Percentiles rank a stretch among this genome's conserved stretches.
Conservation (phyloP, 257 asterid genomes). For the Fraxinus pennsylvanica region DNA sequence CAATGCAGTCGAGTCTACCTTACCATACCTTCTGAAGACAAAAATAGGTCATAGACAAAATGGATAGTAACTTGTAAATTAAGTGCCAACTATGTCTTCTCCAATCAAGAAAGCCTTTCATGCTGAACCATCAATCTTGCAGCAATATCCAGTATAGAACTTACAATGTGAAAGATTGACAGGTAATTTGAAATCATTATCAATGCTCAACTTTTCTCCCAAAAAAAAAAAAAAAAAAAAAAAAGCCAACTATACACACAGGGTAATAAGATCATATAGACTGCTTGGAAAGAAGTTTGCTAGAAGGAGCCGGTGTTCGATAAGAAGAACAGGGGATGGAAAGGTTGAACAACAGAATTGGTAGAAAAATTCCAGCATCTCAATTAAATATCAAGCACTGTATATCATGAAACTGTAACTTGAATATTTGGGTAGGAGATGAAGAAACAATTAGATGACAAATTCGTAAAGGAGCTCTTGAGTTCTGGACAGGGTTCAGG, state of each 20-base stretch:
- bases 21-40: background rate
- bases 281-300: constrained; percentile 5
- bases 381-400: background rate
- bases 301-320: background rate
- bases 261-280: background rate
- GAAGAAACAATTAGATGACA: constrained; percentile 28
- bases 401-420: constrained; percentile 27
- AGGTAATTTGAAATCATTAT: background rate
- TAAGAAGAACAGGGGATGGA: constrained; percentile 5
- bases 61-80: background rate
- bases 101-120: constrained; percentile 21
- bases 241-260: constrained; percentile 32
- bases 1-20: background rate
- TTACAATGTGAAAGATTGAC: constrained; percentile 28
- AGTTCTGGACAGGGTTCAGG: constrained; percentile 63
- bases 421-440: constrained; percentile 8
- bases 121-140: constrained; percentile 12
- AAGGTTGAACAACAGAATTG: constrained; percentile 4
- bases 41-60: background rate
- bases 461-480: constrained; percentile 22
- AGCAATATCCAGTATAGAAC: constrained; percentile 21
- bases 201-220: constrained; percentile 36
- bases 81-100: constrained; percentile 4
- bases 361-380: constrained; percentile 4
- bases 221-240: constrained; percentile 18